Conservation (phyloP, 2,329 filamentous ascomycete genomes). For the Periconia macrospinosa region DNA sequence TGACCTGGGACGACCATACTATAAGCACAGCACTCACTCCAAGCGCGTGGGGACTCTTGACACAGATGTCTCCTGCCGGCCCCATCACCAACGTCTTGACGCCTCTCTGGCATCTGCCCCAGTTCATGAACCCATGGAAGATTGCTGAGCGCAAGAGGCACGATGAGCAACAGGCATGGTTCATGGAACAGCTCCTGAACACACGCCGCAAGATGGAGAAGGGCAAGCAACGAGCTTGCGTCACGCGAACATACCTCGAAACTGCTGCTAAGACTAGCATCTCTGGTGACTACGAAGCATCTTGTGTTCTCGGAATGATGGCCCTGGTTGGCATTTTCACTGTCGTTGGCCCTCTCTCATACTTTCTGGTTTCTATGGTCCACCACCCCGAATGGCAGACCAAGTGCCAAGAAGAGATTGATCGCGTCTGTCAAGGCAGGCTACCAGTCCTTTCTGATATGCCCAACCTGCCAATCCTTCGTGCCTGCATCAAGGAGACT, state of each 20-base stretch:
- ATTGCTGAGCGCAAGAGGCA: constrained; percentile 55
- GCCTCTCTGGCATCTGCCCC: constrained; percentile 57
- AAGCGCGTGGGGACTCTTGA: constrained; percentile 59
- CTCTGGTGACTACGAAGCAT: constrained; percentile 42
- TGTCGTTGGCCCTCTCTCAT: constrained; percentile 41
- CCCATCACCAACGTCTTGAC: constrained; percentile 61
- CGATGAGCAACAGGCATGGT: constrained; percentile 57
- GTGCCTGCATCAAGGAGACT: constrained; percentile 51
- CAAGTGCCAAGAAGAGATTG: constrained; percentile 39
- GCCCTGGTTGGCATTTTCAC: constrained; percentile 44
- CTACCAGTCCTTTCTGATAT: constrained; percentile 41
- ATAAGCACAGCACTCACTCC: constrained; percentile 54
- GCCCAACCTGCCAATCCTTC: constrained; percentile 47
- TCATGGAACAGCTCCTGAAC: constrained; percentile 51
- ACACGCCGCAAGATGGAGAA: constrained; percentile 38
- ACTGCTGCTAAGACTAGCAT: constrained; percentile 45
- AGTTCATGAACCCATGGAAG: constrained; percentile 58
- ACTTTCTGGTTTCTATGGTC: constrained; percentile 42
- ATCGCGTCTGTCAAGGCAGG: constrained; percentile 27
- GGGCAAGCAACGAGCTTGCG: constrained; percentile 36
- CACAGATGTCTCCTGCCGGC: constrained; percentile 61
- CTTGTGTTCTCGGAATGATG: constrained; percentile 44
- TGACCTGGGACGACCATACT: constrained; percentile 57
- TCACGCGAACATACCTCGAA: constrained; percentile 37
- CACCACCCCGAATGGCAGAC: constrained; percentile 41